These are phyloP conservation scores for Candida endomychidarum DNA, from an alignment of 805 yeast genomes.

Conservation along the genomic window DNA sequence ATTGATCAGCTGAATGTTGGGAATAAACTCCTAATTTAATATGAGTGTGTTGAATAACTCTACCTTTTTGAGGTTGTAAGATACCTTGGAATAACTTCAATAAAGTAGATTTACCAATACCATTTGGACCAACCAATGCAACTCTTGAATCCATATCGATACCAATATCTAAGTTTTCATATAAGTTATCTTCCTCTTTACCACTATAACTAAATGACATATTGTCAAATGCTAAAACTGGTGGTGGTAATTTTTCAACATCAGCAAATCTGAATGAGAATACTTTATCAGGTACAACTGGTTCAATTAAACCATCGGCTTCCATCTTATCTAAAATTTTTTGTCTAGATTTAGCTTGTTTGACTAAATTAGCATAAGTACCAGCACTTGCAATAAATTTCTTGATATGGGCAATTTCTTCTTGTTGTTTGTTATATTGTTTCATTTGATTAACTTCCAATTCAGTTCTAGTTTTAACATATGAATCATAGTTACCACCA, in stretches of 20 bases:
- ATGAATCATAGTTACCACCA: constrained; percentile 99
- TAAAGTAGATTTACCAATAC: constrained; percentile 97
- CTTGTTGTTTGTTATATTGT: constrained; percentile 96
- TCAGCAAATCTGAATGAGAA: constrained; percentile 93
- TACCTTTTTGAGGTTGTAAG: constrained; percentile 84
- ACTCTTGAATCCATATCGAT: constrained; percentile 99
- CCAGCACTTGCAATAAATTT: constrained; percentile 99
- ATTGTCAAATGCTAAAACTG: constrained; percentile 94
- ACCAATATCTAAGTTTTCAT: constrained; percentile 92
- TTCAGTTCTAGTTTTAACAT: constrained; percentile 91
- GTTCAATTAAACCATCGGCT: constrained; percentile 95
- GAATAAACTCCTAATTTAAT: constrained; percentile 98
- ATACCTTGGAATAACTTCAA: constrained; percentile 96
- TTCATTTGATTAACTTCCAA: constrained; percentile 97
- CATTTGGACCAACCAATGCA: constrained; percentile 97
- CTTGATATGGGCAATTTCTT: constrained; percentile 96
- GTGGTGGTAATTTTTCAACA: constrained; percentile 97
- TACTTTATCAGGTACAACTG: constrained; percentile 90
- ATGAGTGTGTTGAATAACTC: constrained; percentile 96
- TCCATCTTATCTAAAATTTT: constrained; percentile 99
- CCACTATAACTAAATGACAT: constrained; percentile 91
- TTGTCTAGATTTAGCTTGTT: constrained; percentile 98
- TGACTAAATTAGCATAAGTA: constrained; percentile 98
- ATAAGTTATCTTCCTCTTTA: constrained; percentile 78
- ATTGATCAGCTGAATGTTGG: constrained; percentile 98